Evolutionary conservation across 202 grass and related monocot species (phyloP), one percentile per base, ranked within the genome.

Genomic region (Musa balbisiana): DNA sequence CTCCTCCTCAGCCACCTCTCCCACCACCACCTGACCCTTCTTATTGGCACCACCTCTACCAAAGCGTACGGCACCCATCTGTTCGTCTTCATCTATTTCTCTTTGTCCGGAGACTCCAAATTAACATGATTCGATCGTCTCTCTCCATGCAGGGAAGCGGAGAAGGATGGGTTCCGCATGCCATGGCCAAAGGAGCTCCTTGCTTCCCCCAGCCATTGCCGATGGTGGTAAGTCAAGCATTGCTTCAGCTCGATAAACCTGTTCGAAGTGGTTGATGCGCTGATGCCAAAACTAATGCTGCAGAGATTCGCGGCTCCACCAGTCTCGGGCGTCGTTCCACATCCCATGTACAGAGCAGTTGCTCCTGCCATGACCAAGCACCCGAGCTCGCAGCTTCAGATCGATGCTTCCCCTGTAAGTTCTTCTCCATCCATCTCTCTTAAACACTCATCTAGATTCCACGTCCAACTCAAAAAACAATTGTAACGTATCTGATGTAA

Each of bases 341-440:
- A 88, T 73, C 88, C 85, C 0, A 88, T 92, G 66, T 92, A 90
- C 75, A 89, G 84, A 72, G 82, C 88, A 12, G 64, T 83, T 68
- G 75, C 73, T 51, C 71, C 76, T 1, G 10, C 72, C 51, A 1
- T 16, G 49, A n/a, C 69, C 54, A 94, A 92, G 80, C 62, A 88
- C 70, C 43, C 74, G 25, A 81, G 53, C 52, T 73, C 88, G 24
- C 88, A 84, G 67, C 80, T 88, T 83, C 90, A 87, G 56, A 81
- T 92, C 19, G 83, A 94, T 76, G 76, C 84, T 72, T 87, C 90
- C 78, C 95, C 89, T 65, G 91, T 97, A 86, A 84, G 90, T 74
- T 77, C 60, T 51, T 55, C 54, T 17, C 25, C 53, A 43, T 49
- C 13, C 9, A 15, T 52, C 10, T 52, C 2, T 67, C 6, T 22